Base-by-base conservation (phyloP, 345 rosid genomes). In the Populus simonii region DNA sequence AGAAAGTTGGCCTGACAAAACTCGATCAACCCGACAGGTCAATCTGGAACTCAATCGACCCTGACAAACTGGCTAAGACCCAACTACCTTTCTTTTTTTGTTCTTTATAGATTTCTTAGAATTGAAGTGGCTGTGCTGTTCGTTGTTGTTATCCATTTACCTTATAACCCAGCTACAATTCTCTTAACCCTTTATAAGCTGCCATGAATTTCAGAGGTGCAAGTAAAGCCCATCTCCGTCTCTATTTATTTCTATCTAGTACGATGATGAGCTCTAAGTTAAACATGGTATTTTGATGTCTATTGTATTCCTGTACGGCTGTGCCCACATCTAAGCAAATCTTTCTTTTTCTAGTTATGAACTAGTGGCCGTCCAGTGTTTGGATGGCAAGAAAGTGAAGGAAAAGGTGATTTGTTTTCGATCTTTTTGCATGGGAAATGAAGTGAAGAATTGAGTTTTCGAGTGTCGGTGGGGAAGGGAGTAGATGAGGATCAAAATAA, bases 201-300 rank as follows among this genome's bases (percentile, higher is more conserved):
- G 59, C 83, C 82, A 89, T 90, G 93, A 79, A 88, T 74, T 89
- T 88, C 84, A 79, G 93, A 87, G 87, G 90, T 71, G 66, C 89
- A 5, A 61, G 84, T 80, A 85, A 89, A 86, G 92, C 8, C 57
- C 8, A 84, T 57, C 22, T 38, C 43, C 71, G 8, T 27, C 66
- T 63, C 27, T 57, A 1, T 49, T 1, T 33, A 1, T 31, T 27
- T 2, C 13, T 25, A 8, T 31, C 33, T 31, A 31, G 33, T 31
- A 31, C 1, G 33, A 31, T 31, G 33, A 31, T 31, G 33, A 31
- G 33, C 86, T 95, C 99, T 87, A 86, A 69, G 74, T 95, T 96
- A 67, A 31, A 31, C 33, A 31, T 31, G 33, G 33, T 31, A 31
- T 31, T 31, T 31, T 31, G 33, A 31, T 31, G 33, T 31, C 33